Conservation (phyloP, 495 filamentous ascomycete species). For the Xylaria telfairii region DNA sequence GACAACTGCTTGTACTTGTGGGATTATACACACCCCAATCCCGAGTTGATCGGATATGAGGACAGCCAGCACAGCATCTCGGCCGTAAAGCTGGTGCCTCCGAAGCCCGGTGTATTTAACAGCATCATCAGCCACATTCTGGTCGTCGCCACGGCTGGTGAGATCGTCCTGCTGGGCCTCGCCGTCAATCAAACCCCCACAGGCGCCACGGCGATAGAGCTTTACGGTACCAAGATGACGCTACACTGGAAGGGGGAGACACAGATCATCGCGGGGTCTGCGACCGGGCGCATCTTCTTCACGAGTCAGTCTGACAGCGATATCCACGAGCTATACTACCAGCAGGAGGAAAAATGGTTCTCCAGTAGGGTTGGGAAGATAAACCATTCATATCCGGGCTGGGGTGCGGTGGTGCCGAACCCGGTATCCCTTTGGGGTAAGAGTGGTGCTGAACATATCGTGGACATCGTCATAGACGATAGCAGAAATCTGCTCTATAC, state of each 20-base stretch:
- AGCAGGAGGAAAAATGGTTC: conserved; percentile 97
- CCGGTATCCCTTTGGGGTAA: conserved; percentile 42
- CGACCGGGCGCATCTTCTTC: conserved; percentile 90
- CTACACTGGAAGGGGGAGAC: conserved; percentile 75
- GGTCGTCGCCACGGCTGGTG: conserved; percentile 82
- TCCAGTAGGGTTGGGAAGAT: conserved; percentile 78
- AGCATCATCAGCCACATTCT: conserved; percentile 81
- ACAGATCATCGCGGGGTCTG: conserved; percentile 76
- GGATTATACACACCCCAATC: conserved; percentile 90
- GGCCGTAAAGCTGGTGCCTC: conserved; percentile 79
- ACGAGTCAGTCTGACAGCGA: conserved; percentile 79
- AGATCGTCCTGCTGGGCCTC: conserved; percentile 84
- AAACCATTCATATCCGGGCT: conserved; percentile 82
- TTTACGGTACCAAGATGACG: conserved; percentile 87
- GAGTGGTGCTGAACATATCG: conserved; percentile 61
- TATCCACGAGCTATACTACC: conserved; percentile 91
- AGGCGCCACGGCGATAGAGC: conserved; percentile 71
- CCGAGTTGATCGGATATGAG: conserved; percentile 91
- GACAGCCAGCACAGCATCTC: conserved; percentile 85
- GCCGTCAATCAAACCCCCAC: conserved; percentile 61
- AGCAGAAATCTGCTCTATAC: conserved; percentile 87
- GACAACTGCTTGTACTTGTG: conserved; percentile 96
- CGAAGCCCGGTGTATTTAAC: conserved; percentile 84
- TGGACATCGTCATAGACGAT: conserved; percentile 85
- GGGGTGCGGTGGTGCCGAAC: conserved; percentile 71